These are phyloP conservation scores for Chaetomiaceae sp. DNA, from an alignment of 2,329 filamentous ascomycete genomes.

Conservation along the genomic window DNA sequence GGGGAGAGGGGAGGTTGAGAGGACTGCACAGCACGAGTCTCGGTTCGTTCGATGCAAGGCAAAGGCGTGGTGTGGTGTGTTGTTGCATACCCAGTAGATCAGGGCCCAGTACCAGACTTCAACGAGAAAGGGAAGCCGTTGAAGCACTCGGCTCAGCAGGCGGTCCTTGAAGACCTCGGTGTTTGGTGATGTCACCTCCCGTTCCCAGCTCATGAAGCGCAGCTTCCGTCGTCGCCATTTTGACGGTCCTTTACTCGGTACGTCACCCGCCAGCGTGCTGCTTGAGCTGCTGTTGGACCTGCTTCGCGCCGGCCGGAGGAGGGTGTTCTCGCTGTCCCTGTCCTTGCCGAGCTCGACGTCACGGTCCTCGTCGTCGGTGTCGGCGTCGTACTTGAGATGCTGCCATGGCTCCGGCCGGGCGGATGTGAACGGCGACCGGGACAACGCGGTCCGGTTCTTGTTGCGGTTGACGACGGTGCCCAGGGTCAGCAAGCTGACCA, in stretches of 20 bases:
- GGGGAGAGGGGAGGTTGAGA: background rate
- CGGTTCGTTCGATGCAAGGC: too few species aligned
- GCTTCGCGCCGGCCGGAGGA: slow-evolving; percentile 9
- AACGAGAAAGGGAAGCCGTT: slow-evolving; percentile 65
- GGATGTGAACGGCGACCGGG: slow-evolving; percentile 20
- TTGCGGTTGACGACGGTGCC: slow-evolving; percentile 60
- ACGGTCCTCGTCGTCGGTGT: slow-evolving; percentile 23
- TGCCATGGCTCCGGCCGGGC: slow-evolving; percentile 22
- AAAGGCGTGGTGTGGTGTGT: too few species aligned
- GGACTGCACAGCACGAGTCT: background rate
- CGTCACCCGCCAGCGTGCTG: slow-evolving; percentile 22
- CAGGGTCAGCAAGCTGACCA: slow-evolving; percentile 54
- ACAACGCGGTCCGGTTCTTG: slow-evolving; percentile 18
- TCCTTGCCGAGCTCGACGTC: slow-evolving; percentile 17
- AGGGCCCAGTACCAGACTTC: slow-evolving; percentile 75
- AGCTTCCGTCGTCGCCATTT: slow-evolving; percentile 25
- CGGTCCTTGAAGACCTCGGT: slow-evolving; percentile 55
- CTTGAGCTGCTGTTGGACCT: slow-evolving; percentile 24
- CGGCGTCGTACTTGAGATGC: slow-evolving; percentile 30
- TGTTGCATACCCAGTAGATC: slow-evolving; percentile 69
- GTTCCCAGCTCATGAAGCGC: slow-evolving; percentile 40
- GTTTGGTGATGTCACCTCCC: slow-evolving; percentile 54
- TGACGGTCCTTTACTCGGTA: slow-evolving; percentile 1
- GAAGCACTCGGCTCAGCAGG: slow-evolving; percentile 58
- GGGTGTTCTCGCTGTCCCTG: slow-evolving; percentile 10